These are phyloP conservation scores for Pistacia integerrima DNA, from an alignment of 345 rosid genomes.

Conservation along the genomic window DNA sequence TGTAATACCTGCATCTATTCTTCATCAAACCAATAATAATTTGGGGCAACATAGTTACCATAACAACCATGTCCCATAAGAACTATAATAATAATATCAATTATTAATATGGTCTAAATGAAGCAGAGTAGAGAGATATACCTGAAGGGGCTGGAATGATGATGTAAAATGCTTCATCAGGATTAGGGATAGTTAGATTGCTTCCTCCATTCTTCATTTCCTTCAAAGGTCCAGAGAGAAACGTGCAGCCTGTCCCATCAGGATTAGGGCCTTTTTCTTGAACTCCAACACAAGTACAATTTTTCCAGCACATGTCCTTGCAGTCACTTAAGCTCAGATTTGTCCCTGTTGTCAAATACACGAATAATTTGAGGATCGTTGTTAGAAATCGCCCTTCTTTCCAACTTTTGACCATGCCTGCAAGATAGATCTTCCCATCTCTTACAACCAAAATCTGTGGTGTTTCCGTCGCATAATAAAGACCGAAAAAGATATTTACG, in stretches of 20 bases:
- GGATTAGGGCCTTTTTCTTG: neutral
- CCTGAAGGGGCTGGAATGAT: neutral
- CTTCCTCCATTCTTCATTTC: neutral
- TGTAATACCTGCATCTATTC: no score
- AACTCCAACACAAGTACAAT: neutral
- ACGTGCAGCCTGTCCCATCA: neutral
- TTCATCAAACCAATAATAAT: no score
- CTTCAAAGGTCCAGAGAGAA: neutral
- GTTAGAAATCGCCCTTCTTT: no score
- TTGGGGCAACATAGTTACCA: no score
- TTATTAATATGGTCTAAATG: no score
- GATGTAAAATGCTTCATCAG: neutral
- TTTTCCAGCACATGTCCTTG: slow-evolving; percentile 14
- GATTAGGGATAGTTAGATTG: neutral
- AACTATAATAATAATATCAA: no score
- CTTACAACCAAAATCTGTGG: neutral
- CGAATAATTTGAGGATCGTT: no score
- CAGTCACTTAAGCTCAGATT: neutral
- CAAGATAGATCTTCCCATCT: slow-evolving; percentile 7
- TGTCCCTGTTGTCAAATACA: no score
- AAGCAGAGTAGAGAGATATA: neutral
- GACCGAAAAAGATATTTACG: no score
- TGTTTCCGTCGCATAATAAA: neutral
- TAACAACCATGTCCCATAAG: no score
- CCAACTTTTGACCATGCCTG: neutral